Percentiles rank a stretch among this genome's conserved stretches.
phyloP scores from a whole-genome alignment of 331 rosid genomes.

The Telfairia occidentalis region DNA sequence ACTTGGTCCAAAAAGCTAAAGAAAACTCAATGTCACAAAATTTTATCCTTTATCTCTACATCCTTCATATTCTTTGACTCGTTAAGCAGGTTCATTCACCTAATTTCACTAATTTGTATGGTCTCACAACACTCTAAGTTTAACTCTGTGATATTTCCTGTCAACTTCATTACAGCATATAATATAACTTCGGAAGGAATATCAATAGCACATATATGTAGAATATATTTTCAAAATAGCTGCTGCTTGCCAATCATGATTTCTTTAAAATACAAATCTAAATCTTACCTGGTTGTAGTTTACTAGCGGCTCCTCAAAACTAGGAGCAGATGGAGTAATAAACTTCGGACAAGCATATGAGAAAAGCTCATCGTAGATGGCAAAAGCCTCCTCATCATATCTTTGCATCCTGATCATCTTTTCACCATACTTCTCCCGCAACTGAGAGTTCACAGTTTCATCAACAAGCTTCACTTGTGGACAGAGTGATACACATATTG shows the following conservation, averaged over 20 bases:
- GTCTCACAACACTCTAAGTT: background rate
- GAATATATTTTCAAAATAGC: background rate
- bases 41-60: background rate
- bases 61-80: background rate
- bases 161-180: background rate
- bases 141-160: background rate
- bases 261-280: background rate
- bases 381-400: conserved; percentile 89
- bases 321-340: conserved; percentile 92
- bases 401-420: conserved; percentile 93
- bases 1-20: background rate
- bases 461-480: conserved; percentile 82
- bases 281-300: conserved; percentile 83
- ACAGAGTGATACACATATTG: conserved; percentile 81
- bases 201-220: background rate
- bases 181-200: background rate
- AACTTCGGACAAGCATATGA: conserved; percentile 98
- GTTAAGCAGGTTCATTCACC: background rate
- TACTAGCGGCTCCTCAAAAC: conserved; percentile 85
- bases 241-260: background rate
- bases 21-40: background rate
- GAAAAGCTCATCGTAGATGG: conserved; percentile 92
- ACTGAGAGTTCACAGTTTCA: conserved; percentile 80
- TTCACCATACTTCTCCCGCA: conserved; percentile 94
- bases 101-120: background rate